Percentiles rank a stretch among this genome's conserved stretches.
Evolutionary conservation across 768 basidiomycete genomes (phyloP).

Genomic region (Podaxis sp.): DNA sequence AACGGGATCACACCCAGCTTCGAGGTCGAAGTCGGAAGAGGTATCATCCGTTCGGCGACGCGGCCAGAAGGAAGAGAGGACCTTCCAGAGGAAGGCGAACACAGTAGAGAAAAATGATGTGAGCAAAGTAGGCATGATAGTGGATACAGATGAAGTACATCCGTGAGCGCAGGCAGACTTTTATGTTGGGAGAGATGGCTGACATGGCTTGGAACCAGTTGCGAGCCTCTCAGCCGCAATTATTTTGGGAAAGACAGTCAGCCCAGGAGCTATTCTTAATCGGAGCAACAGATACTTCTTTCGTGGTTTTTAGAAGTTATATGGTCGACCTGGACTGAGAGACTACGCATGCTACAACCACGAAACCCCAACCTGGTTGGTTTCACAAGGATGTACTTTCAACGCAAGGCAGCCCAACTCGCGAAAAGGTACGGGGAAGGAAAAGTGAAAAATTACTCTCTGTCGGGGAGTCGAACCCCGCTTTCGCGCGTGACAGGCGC

Average conservation of each 20-base stretch:
- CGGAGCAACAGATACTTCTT: not conserved
- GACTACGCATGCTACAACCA: too few relatives aligned
- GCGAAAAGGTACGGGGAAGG: too few relatives aligned
- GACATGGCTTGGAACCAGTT: not conserved
- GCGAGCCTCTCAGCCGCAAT: not conserved
- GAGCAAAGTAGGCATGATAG: not conserved
- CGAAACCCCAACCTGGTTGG: too few relatives aligned
- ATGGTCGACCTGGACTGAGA: too few relatives aligned
- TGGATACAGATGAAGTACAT: not conserved
- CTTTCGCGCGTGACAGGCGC: constrained; percentile 16
- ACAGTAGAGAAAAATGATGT: not conserved
- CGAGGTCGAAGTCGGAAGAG: not conserved
- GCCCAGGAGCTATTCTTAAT: not conserved
- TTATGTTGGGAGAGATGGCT: not conserved
- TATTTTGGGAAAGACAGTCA: not conserved
- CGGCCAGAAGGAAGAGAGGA: not conserved
- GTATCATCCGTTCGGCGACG: not conserved
- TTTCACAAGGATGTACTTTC: too few relatives aligned
- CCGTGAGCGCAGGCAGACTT: not conserved
- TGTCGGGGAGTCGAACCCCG: constrained; percentile 19
- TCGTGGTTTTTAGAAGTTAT: too few relatives aligned
- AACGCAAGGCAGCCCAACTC: too few relatives aligned
- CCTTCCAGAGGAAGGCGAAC: not conserved
- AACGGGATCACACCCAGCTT: not conserved
- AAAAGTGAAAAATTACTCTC: not conserved